Conservation (phyloP, 2,329 filamentous ascomycete species). For the Fusarium succisae region DNA sequence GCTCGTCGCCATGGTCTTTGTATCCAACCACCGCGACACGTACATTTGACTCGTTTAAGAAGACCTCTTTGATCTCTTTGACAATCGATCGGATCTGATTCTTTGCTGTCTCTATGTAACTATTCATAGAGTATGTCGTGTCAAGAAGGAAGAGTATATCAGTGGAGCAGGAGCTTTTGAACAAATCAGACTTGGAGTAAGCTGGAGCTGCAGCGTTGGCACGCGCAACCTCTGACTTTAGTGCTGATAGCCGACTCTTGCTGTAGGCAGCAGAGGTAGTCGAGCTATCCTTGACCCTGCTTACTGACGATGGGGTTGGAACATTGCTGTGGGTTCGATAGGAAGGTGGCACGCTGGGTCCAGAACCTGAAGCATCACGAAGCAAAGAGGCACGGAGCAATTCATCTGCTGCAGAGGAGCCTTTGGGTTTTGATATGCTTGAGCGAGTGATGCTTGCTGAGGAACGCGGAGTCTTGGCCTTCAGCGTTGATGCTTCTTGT, state of each 20-base stretch:
- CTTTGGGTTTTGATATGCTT: neutral
- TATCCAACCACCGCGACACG: slow-evolving; percentile 50
- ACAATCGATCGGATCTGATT: slow-evolving; percentile 39
- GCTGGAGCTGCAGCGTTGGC: neutral
- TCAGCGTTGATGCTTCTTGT: neutral
- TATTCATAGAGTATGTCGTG: slow-evolving; percentile 48
- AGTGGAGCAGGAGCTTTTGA: slow-evolving; percentile 47
- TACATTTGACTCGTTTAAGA: slow-evolving; percentile 48
- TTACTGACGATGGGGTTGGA: neutral
- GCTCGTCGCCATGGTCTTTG: slow-evolving; percentile 45
- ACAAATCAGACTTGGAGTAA: slow-evolving; percentile 37
- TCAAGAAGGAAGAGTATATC: slow-evolving; percentile 52
- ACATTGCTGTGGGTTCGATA: neutral
- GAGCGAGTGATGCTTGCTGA: neutral
- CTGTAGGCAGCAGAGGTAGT: neutral
- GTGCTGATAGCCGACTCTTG: neutral
- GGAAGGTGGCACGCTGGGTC: neutral
- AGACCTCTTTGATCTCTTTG: slow-evolving; percentile 45
- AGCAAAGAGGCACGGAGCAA: neutral
- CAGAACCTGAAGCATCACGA: neutral
- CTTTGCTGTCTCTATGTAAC: slow-evolving; percentile 48
- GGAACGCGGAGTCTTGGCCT: neutral
- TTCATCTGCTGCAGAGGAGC: neutral
- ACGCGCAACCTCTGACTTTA: neutral
- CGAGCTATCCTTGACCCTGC: neutral